Evolutionary conservation across 441 rosid genomes (phyloP).

Genomic region (Mallotus repandus): DNA sequence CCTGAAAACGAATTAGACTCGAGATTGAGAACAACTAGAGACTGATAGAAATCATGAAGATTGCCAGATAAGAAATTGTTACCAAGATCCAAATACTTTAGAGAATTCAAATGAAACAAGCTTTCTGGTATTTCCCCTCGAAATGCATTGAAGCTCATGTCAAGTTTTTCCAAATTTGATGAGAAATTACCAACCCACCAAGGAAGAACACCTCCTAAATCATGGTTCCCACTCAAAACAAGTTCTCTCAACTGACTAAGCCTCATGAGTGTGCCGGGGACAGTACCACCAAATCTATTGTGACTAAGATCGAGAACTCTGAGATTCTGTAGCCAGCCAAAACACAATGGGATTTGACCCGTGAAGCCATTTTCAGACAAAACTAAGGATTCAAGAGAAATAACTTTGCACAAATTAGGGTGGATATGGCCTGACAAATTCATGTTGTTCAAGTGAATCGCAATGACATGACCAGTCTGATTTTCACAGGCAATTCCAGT

Average conservation of each 20-base stretch:
- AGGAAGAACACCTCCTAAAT: slow-evolving; percentile 62
- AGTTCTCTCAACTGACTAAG: slow-evolving; percentile 59
- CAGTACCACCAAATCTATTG: slow-evolving; percentile 51
- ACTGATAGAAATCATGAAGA: slow-evolving; percentile 58
- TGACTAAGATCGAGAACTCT: slow-evolving; percentile 62
- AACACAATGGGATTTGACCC: slow-evolving; percentile 60
- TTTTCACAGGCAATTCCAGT: slow-evolving; percentile 59
- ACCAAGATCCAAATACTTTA: slow-evolving; percentile 62
- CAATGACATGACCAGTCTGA: slow-evolving; percentile 59
- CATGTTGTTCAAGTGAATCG: slow-evolving; percentile 51
- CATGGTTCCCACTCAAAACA: slow-evolving; percentile 50
- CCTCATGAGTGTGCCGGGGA: slow-evolving; percentile 47
- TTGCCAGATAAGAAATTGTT: slow-evolving; percentile 55
- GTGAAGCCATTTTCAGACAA: slow-evolving; percentile 58
- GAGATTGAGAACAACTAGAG: slow-evolving; percentile 61
- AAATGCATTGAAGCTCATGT: slow-evolving; percentile 64
- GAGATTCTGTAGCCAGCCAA: slow-evolving; percentile 53
- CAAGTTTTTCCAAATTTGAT: slow-evolving; percentile 54
- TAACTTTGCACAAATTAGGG: slow-evolving; percentile 55
- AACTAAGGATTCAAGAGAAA: slow-evolving; percentile 48
- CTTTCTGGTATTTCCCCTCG: slow-evolving; percentile 60
- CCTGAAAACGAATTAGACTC: slow-evolving; percentile 71
- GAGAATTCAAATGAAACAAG: slow-evolving; percentile 48
- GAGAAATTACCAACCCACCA: slow-evolving; percentile 71
- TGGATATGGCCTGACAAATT: slow-evolving; percentile 62